These are phyloP conservation scores for Quercus berberidifolia DNA, from an alignment of 306 rosid genomes.

Conservation along the genomic window DNA sequence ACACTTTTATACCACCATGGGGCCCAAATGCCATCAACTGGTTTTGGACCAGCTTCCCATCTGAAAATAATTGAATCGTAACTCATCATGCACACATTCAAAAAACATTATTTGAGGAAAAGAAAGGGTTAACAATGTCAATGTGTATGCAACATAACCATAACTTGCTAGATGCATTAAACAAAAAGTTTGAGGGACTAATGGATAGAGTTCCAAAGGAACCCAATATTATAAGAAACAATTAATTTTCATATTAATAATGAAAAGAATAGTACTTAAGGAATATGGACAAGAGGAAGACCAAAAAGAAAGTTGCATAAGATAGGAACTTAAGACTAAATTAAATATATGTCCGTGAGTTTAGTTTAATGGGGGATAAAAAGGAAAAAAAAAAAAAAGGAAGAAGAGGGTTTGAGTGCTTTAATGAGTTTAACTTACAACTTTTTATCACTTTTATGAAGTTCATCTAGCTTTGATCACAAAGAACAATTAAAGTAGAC, in stretches of 20 bases:
- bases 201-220: background rate
- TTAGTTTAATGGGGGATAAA: background rate
- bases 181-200: background rate
- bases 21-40: conserved; percentile 79
- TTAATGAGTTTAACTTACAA: background rate
- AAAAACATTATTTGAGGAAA: conserved; percentile 3
- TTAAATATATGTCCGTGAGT: background rate
- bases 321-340: background rate
- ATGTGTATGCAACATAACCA: background rate
- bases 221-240: background rate
- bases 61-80: conserved; percentile 39
- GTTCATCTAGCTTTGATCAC: background rate
- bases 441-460: background rate
- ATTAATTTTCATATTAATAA: background rate
- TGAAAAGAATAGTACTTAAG: background rate
- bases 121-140: background rate
- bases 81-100: conserved; percentile 16
- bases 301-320: conserved; percentile 3
- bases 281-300: conserved; percentile 3
- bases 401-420: background rate
- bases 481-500: background rate
- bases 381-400: no score
- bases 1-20: conserved; percentile 78
- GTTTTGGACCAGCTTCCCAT: conserved; percentile 81
- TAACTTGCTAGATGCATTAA: background rate